phyloP scores from a whole-genome alignment of 805 yeast genomes.

The Barnettozyma sp. region DNA sequence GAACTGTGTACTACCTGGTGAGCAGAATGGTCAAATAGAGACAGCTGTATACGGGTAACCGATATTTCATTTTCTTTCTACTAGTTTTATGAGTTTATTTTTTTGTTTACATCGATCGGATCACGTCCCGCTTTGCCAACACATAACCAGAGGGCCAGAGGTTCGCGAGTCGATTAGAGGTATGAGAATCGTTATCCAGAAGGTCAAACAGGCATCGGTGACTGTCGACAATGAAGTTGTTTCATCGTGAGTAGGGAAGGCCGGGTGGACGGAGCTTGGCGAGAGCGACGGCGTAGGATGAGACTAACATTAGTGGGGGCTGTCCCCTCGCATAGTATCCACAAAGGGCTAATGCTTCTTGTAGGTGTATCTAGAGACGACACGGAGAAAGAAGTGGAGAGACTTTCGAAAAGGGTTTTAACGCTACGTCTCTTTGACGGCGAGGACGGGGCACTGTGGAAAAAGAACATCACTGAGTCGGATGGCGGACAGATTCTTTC shows the following conservation, averaged over 20 bases:
- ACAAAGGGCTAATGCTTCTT: constrained; percentile 67
- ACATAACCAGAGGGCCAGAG: too few relatives aligned
- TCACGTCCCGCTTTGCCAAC: too few relatives aligned
- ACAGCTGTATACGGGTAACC: neutral
- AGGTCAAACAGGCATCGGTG: constrained; percentile 85
- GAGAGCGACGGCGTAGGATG: too few relatives aligned
- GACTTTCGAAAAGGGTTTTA: constrained; percentile 59
- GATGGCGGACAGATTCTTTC: constrained; percentile 75
- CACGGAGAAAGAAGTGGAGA: constrained; percentile 63
- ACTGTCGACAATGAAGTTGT: constrained; percentile 66
- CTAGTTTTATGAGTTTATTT: too few relatives aligned
- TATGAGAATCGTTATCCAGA: constrained; percentile 89
- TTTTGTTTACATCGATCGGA: too few relatives aligned
- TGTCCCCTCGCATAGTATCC: constrained; percentile 43
- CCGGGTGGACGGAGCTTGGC: too few relatives aligned
- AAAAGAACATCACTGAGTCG: constrained; percentile 51
- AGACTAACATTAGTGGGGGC: too few relatives aligned
- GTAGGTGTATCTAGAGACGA: constrained; percentile 83
- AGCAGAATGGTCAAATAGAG: constrained; percentile 26
- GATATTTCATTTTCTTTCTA: neutral
- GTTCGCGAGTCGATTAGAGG: too few relatives aligned
- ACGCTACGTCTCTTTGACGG: constrained; percentile 70
- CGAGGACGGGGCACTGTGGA: constrained; percentile 71
- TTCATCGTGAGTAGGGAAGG: constrained; percentile 53
- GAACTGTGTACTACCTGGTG: constrained; percentile 56